These are phyloP conservation scores for Globisporangium acanthophoron DNA, from an alignment of 352 stramenopile genomes.

Conservation along the genomic window DNA sequence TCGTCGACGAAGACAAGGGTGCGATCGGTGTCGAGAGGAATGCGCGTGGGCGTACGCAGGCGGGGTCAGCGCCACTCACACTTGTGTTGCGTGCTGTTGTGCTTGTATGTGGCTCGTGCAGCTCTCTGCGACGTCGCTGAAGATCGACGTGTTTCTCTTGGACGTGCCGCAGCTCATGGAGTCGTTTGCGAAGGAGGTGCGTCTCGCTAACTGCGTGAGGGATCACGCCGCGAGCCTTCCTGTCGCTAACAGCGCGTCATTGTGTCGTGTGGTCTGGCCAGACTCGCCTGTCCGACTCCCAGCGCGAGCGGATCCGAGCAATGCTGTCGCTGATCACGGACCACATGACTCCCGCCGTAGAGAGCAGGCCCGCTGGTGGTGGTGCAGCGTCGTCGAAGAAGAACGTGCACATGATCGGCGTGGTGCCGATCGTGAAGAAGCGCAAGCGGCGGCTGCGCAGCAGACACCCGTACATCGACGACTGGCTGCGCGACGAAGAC, in stretches of 20 bases:
- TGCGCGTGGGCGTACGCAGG: background rate
- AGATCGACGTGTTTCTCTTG: conserved; percentile 64
- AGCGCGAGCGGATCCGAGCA: conserved; percentile 22
- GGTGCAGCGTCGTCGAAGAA: conserved; percentile 16
- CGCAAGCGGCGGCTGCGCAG: conserved; percentile 49
- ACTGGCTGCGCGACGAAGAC: conserved; percentile 69
- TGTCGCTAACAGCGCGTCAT: background rate
- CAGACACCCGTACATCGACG: conserved; percentile 67
- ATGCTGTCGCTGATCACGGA: conserved; percentile 37
- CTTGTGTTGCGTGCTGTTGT: background rate
- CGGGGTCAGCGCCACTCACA: background rate
- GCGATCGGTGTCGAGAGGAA: background rate
- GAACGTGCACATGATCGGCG: conserved; percentile 33
- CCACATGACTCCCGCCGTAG: conserved; percentile 21
- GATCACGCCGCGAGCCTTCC: background rate
- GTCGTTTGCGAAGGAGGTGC: conserved; percentile 36
- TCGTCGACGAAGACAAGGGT: conserved; percentile 38
- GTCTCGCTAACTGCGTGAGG: background rate
- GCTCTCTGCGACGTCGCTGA: conserved; percentile 48
- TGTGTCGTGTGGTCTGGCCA: conserved; percentile 8
- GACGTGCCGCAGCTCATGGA: conserved; percentile 37
- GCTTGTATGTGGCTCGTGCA: conserved; percentile 8
- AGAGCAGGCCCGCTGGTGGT: background rate
- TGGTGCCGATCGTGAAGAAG: conserved; percentile 54
- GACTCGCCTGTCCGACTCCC: conserved; percentile 17